Base-by-base conservation (phyloP, 805 yeast genomes). In the Barnettozyma sp. region DNA sequence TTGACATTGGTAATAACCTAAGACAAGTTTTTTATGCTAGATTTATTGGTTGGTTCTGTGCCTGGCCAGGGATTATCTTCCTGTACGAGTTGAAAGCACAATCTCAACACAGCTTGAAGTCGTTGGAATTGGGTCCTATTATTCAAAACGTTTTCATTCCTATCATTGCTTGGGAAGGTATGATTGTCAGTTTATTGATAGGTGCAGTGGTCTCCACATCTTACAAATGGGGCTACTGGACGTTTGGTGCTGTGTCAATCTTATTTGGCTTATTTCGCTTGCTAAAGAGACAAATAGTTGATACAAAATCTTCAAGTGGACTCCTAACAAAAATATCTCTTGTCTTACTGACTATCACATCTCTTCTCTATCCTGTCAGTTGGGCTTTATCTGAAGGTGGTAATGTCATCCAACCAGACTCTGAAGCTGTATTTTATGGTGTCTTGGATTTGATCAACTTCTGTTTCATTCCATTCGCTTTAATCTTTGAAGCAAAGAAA, bases 221-320 rank as follows among this genome's bases (percentile, higher is more conserved):
- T 29, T 78, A 78, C 58, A 78, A 73, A 55, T 78, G 82, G 82
- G 85, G 84, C 53, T 77, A 73, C 62, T 78, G 71, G 57, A 66
- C 72, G 6, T 72, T 78, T 54, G 76, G 71, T 21, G 62, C 63
- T 26, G 56, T 56, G 40, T 65, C 68, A 24, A 59, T 65, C 56
- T 42, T 72, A 40, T 60, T 63, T 36, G 63, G 64, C 14, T 54
- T 68, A 27, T 41, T 42, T 15, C 33, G 52, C 44, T 26, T 57
- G 21, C 21, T 54, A 18, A 44, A 43, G 27, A 52, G 60, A 30
- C 65, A 68, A 47, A 36, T 33, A 3, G 14, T 38, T 26, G 35
- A 45, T 40, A 22, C 30, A 23, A 20, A 6, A 2, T 34, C 37
- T 34, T 44, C 45, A 21, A 32, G 19, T 10, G 24, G 33, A 6